Conservation (phyloP, 1,284 basidiomycete genomes). For the Porogramme epimiltina region DNA sequence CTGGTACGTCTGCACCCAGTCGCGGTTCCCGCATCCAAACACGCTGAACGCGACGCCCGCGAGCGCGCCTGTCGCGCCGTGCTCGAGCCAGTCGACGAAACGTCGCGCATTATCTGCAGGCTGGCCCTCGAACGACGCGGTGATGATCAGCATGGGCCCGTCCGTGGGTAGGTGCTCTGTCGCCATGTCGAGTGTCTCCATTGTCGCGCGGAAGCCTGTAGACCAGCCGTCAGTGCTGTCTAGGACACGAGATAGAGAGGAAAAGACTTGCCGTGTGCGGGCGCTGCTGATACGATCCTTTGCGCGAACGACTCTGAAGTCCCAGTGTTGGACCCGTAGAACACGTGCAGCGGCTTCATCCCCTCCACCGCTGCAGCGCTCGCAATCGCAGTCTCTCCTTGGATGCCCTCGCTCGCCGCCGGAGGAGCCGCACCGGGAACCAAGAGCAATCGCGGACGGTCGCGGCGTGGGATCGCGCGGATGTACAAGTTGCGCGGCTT, state of each 20-base stretch:
- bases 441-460: slow-evolving; percentile 15
- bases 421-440: neutral
- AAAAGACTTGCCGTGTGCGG: slow-evolving; percentile 38
- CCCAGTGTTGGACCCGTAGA: slow-evolving; percentile 52
- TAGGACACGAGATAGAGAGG: too few relatives aligned
- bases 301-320: slow-evolving; percentile 53
- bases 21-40: slow-evolving; percentile 56
- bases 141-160: slow-evolving; percentile 49
- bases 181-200: slow-evolving; percentile 46
- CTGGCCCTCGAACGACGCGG: slow-evolving; percentile 53
- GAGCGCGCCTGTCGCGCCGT: slow-evolving; percentile 31
- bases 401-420: neutral
- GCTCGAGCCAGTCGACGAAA: slow-evolving; percentile 43
- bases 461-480: slow-evolving; percentile 37
- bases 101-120: slow-evolving; percentile 50
- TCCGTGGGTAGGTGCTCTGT: slow-evolving; percentile 42
- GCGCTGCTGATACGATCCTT: slow-evolving; percentile 42
- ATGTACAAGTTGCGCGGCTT: slow-evolving; percentile 49
- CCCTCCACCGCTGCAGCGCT: neutral
- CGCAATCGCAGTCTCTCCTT: neutral
- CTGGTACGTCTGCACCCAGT: slow-evolving; percentile 55
- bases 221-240: too few relatives aligned
- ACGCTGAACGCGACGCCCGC: slow-evolving; percentile 44
- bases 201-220: slow-evolving; percentile 40
- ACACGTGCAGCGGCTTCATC: slow-evolving; percentile 36